Base-by-base conservation (phyloP, 164 flowering plant genomes). In the Dillenia suffruticosa region DNA sequence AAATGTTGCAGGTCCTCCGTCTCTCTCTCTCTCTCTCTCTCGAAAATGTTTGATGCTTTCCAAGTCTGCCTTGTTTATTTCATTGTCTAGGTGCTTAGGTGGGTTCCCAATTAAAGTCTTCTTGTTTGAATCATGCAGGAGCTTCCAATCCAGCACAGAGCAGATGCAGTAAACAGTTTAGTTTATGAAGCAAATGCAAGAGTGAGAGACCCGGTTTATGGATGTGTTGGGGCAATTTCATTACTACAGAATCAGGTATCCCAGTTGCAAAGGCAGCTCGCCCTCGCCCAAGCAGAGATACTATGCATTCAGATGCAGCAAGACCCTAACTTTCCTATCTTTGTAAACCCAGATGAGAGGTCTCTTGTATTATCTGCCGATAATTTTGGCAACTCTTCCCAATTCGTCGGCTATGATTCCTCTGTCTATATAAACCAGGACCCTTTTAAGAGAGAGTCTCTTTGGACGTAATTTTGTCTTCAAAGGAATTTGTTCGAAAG, bases 1-100 rank as follows among this genome's bases (percentile, higher is more conserved):
- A 91, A 81, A 90, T 90, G 96, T 67, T 89, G 57, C 96, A 85
- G 91, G 96, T 89, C 8, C 15, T 49, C 62, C 46, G 57, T 54
- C 40, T 49, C 60, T 47, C 65, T 53, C 56, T 59, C 26, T 57
- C 51, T 70, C 68, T 57, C 58, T 51, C 74, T 54, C 62, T 62
- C 59, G 19, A 53, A 55, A 9, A 19, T 55, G 24, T 55, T 17
- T 16, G 8, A 16, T 11, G 54, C 17, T 7, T 24, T 47, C 26
- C 9, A 44, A 19, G 32, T 26, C 32, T 26, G 32, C 32, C 3
- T 26, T 2, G 32, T 26, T 26, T 26, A 26, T 26, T 26, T 26
- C 0, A 2, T 26, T 2, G 32, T 19, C 22, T 5, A 26, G 5
- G 32, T 26, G 32, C 2, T 26, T 2, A 2, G 5, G 32, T 26